A percentile compares a stretch with the other conserved stretches of the same genome.
phyloP scores from a whole-genome alignment of 106 monocot genomes.

The Gastrodia elata region DNA sequence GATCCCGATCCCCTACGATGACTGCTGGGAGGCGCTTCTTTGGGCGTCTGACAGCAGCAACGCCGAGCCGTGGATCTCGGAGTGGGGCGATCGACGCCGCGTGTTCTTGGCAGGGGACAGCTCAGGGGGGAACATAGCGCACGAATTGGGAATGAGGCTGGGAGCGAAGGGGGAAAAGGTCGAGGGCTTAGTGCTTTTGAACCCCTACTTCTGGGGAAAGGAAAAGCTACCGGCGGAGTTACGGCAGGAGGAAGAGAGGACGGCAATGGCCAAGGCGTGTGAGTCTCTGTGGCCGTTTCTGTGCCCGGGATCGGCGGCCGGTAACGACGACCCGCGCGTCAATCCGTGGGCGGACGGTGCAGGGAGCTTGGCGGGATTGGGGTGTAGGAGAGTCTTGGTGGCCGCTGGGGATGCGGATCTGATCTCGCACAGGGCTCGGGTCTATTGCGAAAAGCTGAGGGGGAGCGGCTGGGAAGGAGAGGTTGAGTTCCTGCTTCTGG shows the following conservation, averaged over 20 bases:
- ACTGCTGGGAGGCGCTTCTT: constrained; percentile 23
- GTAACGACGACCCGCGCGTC: background rate
- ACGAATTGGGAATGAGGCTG: constrained; percentile 21
- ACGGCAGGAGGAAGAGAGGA: background rate
- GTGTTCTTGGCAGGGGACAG: constrained; percentile 52
- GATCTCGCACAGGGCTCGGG: constrained; percentile 8
- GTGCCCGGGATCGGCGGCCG: background rate
- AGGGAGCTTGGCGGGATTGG: constrained; percentile 5
- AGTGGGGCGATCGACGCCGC: constrained; percentile 16
- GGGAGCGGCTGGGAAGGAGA: constrained; percentile 9
- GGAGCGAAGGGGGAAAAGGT: background rate
- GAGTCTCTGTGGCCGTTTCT: constrained; percentile 1
- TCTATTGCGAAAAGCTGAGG: constrained; percentile 9
- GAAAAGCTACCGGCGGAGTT: background rate
- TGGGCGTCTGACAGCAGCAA: constrained; percentile 6
- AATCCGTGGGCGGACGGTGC: constrained; percentile 11
- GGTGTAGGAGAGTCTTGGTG: constrained; percentile 20
- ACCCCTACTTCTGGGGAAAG: constrained; percentile 16
- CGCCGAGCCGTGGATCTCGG: constrained; percentile 25
- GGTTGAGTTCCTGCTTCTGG: constrained; percentile 4
- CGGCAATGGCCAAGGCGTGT: background rate
- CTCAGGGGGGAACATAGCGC: constrained; percentile 30
- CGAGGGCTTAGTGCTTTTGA: constrained; percentile 15
- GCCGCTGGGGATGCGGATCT: constrained; percentile 13
- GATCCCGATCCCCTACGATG: constrained; percentile 45